Percentiles rank a stretch among this genome's conserved stretches.
Conservation (phyloP, 2,329 filamentous ascomycete genomes). For the Cladophialophora chaetospira region DNA sequence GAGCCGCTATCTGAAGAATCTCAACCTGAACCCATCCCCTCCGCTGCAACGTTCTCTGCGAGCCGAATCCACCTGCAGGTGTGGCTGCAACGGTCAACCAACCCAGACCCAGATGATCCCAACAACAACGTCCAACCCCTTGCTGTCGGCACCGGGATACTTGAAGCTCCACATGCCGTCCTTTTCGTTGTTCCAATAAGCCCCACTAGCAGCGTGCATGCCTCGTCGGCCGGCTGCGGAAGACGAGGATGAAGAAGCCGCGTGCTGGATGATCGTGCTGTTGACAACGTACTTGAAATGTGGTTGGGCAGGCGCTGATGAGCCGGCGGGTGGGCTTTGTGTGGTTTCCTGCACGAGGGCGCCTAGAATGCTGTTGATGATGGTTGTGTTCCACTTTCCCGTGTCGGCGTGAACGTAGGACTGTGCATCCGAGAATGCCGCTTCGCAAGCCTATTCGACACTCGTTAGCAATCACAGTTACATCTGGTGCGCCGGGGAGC, state of each 20-base stretch:
- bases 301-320: constrained; percentile 41
- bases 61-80: not conserved
- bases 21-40: not conserved
- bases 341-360: constrained; percentile 46
- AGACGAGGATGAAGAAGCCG: constrained; percentile 52
- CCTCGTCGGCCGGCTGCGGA: constrained; percentile 74
- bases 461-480: not conserved
- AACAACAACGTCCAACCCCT: constrained; percentile 52
- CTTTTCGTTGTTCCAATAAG: constrained; percentile 55
- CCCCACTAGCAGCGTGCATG: constrained; percentile 54
- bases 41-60: not conserved
- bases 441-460: constrained; percentile 71
- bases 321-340: constrained; percentile 40
- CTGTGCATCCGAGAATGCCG: constrained; percentile 70
- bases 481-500: not conserved
- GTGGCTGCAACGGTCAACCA: constrained; percentile 16
- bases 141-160: constrained; percentile 49
- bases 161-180: constrained; percentile 58
- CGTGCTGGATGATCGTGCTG: constrained; percentile 95
- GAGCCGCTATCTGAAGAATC: not conserved
- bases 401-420: constrained; percentile 87
- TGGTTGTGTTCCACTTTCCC: constrained; percentile 83
- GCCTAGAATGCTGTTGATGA: constrained; percentile 69
- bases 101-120: constrained; percentile 51
- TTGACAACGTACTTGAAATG: constrained; percentile 96